These are phyloP conservation scores for Rehmannia glutinosa DNA, from an alignment of 257 asterid species.

Conservation along the genomic window DNA sequence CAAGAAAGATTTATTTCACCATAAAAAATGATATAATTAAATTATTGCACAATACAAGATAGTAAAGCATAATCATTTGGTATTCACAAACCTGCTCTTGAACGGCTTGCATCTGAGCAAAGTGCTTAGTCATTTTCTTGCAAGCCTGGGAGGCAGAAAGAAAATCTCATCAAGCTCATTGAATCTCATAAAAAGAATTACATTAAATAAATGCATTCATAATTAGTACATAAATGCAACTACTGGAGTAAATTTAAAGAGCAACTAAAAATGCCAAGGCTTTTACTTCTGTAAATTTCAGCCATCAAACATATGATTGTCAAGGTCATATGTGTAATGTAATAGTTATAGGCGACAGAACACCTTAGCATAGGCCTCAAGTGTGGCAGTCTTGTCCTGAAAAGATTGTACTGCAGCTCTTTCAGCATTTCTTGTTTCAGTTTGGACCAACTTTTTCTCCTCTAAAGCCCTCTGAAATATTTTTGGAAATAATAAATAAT, in stretches of 20 bases:
- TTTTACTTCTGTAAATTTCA: neutral
- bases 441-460: conserved; percentile 55
- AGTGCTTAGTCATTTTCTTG: conserved; percentile 72
- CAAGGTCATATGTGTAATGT: neutral
- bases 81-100: conserved; percentile 73
- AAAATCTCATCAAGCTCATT: conserved; percentile 12
- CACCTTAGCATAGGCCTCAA: conserved; percentile 81
- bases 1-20: neutral
- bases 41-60: conserved; percentile 11
- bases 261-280: neutral
- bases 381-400: conserved; percentile 61
- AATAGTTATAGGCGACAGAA: conserved; percentile 2
- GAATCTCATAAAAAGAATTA: neutral
- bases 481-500: neutral
- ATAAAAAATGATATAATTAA: neutral
- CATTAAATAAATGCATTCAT: neutral
- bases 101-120: conserved; percentile 60
- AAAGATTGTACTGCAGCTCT: conserved; percentile 63
- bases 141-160: conserved; percentile 50
- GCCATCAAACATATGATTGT: neutral
- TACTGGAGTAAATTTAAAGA: neutral
- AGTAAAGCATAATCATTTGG: conserved; percentile 8
- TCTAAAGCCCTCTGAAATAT: conserved; percentile 55
- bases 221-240: neutral
- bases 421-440: conserved; percentile 70